These are phyloP conservation scores for Ogataea hybrid DNA, from an alignment of 1,139 yeast genomes.

Conservation along the genomic window DNA sequence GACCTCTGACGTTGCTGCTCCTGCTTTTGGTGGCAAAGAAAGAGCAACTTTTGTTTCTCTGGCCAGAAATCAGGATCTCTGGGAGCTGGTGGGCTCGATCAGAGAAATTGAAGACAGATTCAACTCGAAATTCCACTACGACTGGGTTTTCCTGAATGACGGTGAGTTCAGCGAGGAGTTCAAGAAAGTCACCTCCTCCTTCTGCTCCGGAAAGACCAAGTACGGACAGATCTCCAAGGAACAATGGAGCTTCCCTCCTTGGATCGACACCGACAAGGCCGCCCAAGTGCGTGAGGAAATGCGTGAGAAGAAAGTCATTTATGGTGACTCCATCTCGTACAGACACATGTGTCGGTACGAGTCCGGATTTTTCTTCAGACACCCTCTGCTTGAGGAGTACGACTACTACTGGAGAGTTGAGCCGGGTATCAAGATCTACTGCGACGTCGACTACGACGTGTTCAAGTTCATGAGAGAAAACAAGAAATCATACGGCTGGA, in stretches of 20 bases:
- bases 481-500: slow-evolving; percentile 51
- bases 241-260: slow-evolving; percentile 72
- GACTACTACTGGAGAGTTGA: slow-evolving; percentile 61
- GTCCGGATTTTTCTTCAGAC: slow-evolving; percentile 63
- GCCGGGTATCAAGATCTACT: slow-evolving; percentile 53
- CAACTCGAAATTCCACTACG: slow-evolving; percentile 64
- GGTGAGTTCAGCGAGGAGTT: slow-evolving; percentile 48
- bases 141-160: slow-evolving; percentile 73
- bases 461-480: slow-evolving; percentile 49
- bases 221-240: slow-evolving; percentile 54
- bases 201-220: slow-evolving; percentile 48
- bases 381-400: slow-evolving; percentile 41
- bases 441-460: slow-evolving; percentile 55
- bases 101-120: slow-evolving; percentile 68
- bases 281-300: slow-evolving; percentile 42
- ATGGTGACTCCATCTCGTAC: slow-evolving; percentile 54
- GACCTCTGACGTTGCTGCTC: slow-evolving; percentile 11
- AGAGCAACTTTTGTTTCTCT: slow-evolving; percentile 63
- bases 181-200: slow-evolving; percentile 37
- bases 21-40: slow-evolving; percentile 35
- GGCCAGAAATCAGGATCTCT: slow-evolving; percentile 54
- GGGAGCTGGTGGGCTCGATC: slow-evolving; percentile 47
- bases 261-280: slow-evolving; percentile 57
- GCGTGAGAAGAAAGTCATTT: slow-evolving; percentile 33
- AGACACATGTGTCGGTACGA: slow-evolving; percentile 80